These are phyloP conservation scores for Gossypium anomalum DNA, from an alignment of 345 rosid species.

Conservation along the genomic window DNA sequence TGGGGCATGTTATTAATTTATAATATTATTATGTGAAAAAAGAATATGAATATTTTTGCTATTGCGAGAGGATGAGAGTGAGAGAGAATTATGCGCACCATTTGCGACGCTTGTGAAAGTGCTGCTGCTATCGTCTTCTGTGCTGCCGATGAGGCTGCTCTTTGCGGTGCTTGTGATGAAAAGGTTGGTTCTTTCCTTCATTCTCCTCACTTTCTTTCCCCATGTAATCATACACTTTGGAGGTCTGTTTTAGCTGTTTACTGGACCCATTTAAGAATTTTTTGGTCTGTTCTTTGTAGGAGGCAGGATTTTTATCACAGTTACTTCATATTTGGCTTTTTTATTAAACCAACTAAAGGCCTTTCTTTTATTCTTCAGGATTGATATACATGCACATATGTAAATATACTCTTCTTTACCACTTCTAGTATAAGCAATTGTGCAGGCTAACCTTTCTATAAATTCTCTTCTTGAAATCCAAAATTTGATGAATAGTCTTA, in stretches of 20 bases:
- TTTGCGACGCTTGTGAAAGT: conserved; percentile 88
- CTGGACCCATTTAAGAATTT: background rate
- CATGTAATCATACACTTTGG: background rate
- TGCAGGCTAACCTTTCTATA: background rate
- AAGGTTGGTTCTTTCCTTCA: conserved; percentile 36
- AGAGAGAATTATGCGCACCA: conserved; percentile 55
- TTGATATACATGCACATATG: no score
- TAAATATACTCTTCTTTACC: background rate
- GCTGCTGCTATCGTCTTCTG: conserved; percentile 81
- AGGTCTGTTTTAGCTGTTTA: background rate
- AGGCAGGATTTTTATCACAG: background rate
- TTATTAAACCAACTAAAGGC: background rate
- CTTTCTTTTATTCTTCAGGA: background rate
- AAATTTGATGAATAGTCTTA: background rate
- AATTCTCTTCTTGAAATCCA: background rate
- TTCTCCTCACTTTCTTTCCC: background rate
- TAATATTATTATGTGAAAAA: background rate
- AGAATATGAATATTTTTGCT: background rate
- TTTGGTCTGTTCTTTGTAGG: background rate
- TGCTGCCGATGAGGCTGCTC: conserved; percentile 93
- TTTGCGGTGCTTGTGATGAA: conserved; percentile 74
- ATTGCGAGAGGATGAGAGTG: conserved; percentile 38
- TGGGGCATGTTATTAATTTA: background rate
- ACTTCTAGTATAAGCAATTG: background rate
- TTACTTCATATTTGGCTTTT: background rate